Evolutionary conservation across 2,329 filamentous ascomycete species (phyloP).

Genomic region (Diaporthe citrichinensis): DNA sequence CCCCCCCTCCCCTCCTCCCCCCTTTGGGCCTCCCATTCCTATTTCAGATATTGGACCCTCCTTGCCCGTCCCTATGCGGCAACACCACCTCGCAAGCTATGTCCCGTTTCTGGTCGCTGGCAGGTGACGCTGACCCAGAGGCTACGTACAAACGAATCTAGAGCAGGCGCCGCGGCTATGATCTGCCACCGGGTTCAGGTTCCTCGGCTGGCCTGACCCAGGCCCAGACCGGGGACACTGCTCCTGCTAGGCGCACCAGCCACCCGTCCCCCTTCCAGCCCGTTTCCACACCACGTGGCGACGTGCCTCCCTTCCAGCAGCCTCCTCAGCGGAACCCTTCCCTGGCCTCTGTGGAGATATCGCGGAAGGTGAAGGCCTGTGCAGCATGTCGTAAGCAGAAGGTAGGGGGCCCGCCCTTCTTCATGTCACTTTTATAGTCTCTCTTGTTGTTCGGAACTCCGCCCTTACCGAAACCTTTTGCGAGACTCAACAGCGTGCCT

Average conservation of each 20-base stretch:
- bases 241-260: slow-evolving; percentile 14
- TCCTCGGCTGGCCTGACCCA: slow-evolving; percentile 23
- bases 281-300: slow-evolving; percentile 21
- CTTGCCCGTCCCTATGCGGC: slow-evolving; percentile 20
- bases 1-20: background rate
- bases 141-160: slow-evolving; percentile 24
- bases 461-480: slow-evolving; percentile 1
- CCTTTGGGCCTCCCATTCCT: background rate
- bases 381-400: slow-evolving; percentile 58
- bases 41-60: slow-evolving; percentile 23
- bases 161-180: slow-evolving; percentile 35
- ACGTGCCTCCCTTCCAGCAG: slow-evolving; percentile 25
- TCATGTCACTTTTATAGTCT: background rate
- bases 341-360: slow-evolving; percentile 48
- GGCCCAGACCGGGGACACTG: slow-evolving; percentile 23
- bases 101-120: background rate
- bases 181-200: slow-evolving; percentile 22
- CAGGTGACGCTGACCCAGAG: slow-evolving; percentile 17
- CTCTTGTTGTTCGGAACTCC: background rate
- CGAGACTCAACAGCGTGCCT: background rate
- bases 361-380: slow-evolving; percentile 57
- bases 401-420: slow-evolving; percentile 43
- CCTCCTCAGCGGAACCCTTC: slow-evolving; percentile 24
- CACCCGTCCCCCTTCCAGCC: slow-evolving; percentile 19
- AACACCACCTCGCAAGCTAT: slow-evolving; percentile 13